Conservation (phyloP, 306 rosid genomes). For the Delonix regia region DNA sequence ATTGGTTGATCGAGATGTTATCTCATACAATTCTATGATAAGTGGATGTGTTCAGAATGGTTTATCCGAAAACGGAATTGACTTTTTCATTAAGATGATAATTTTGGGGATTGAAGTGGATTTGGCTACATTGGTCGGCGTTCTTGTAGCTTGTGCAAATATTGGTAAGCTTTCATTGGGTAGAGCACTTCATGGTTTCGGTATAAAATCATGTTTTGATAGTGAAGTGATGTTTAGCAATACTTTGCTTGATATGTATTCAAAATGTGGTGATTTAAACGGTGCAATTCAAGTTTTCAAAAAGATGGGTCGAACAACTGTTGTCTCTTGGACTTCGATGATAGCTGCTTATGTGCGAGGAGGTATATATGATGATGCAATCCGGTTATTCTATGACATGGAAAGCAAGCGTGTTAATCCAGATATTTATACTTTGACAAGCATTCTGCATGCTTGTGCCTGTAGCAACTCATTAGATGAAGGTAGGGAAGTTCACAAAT, state of each 20-base stretch:
- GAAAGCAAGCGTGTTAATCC: slow-evolving; percentile 53
- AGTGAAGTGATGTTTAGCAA: slow-evolving; percentile 53
- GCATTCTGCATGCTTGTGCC: slow-evolving; percentile 68
- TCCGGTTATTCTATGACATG: slow-evolving; percentile 59
- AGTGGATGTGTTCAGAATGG: slow-evolving; percentile 67
- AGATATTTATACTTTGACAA: slow-evolving; percentile 58
- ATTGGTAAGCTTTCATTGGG: slow-evolving; percentile 56
- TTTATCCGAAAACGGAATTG: slow-evolving; percentile 47
- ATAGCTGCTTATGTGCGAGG: slow-evolving; percentile 67
- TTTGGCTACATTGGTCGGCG: slow-evolving; percentile 67
- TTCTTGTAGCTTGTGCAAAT: slow-evolving; percentile 70
- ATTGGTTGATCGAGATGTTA: slow-evolving; percentile 65
- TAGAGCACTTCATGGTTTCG: slow-evolving; percentile 58
- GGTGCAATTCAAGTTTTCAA: slow-evolving; percentile 56
- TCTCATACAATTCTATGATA: slow-evolving; percentile 87
- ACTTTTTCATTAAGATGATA: slow-evolving; percentile 57
- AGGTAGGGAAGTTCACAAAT: slow-evolving; percentile 62
- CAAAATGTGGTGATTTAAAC: slow-evolving; percentile 65
- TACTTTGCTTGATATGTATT: slow-evolving; percentile 79
- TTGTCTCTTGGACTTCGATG: slow-evolving; percentile 86
- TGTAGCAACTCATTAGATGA: slow-evolving; percentile 47
- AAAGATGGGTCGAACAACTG: slow-evolving; percentile 60
- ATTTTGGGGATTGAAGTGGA: slow-evolving; percentile 47
- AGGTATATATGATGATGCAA: slow-evolving; percentile 57
- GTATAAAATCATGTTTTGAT: slow-evolving; percentile 51